These are phyloP conservation scores for Lathyrus oleraceus DNA, from an alignment of 306 rosid species.

Conservation along the genomic window DNA sequence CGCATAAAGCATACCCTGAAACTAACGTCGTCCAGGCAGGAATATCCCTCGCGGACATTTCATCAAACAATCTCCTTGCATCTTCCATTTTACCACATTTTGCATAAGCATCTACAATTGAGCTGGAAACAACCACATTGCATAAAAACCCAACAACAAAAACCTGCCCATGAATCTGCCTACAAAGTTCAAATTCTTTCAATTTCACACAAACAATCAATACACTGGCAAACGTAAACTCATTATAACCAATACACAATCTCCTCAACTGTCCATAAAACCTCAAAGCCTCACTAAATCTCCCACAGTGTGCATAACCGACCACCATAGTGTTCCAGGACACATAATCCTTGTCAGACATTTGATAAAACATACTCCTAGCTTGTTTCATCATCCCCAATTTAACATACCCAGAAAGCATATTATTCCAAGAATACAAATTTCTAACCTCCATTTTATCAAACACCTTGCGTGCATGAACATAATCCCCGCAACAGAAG, in stretches of 20 bases:
- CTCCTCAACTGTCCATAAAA: constrained; percentile 60
- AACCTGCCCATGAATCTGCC: constrained; percentile 87
- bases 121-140: constrained; percentile 69
- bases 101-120: constrained; percentile 71
- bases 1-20: constrained; percentile 66
- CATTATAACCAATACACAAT: constrained; percentile 57
- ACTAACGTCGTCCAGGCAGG: constrained; percentile 74
- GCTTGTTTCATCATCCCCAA: constrained; percentile 66
- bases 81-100: constrained; percentile 69
- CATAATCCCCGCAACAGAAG: constrained; percentile 54
- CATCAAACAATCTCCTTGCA: constrained; percentile 63
- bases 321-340: constrained; percentile 85
- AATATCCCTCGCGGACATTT: constrained; percentile 62
- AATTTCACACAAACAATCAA: constrained; percentile 72
- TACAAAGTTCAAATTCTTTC: constrained; percentile 55
- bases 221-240: constrained; percentile 71
- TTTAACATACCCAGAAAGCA: constrained; percentile 82
- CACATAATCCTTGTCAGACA: constrained; percentile 67
- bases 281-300: constrained; percentile 59
- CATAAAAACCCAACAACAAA: constrained; percentile 63
- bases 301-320: constrained; percentile 62
- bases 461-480: constrained; percentile 71
- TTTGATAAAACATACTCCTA: constrained; percentile 52
- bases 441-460: constrained; percentile 72
- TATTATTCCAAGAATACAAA: constrained; percentile 78